Base-by-base conservation (phyloP, 1,284 basidiomycete genomes). In the Schizopora paradoxa region DNA sequence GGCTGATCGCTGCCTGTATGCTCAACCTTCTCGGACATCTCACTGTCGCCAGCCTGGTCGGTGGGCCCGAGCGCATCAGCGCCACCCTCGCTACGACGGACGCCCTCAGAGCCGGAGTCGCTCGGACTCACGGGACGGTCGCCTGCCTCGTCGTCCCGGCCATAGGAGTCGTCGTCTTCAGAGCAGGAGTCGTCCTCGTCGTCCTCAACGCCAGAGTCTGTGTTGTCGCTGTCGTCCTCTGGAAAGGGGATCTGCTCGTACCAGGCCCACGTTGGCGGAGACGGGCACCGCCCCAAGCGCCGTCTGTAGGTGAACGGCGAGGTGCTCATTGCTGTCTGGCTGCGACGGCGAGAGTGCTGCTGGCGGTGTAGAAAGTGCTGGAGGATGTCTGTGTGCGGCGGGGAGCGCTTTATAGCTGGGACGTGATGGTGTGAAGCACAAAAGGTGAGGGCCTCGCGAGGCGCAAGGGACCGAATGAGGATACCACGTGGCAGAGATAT, bases 231-330 rank as follows among this genome's bases (percentile, higher is more conserved):
- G 37, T 67, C 70, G 39, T 72, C 72, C 32, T 67, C 66, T 59
- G 74, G 72, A 61, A 70, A 78, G 45, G 80, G 79, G 60, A 87
- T 87, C 72, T 87, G 84, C 72, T 88, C 85, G 65, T 88, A 88
- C 70, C 84, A 88, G 13, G 84, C 83, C 85, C 84, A 87, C 0
- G 83, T 87, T 26, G 85, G 84, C 2, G 85, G 85, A 4, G 84
- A 86, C 19, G 85, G 79, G 37, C 85, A 85, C 48, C 85, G 76
- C 22, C 85, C 84, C 57, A 87, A 76, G 38, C 76, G 74, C 52
- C 85, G 82, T 47, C 82, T 76, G 64, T 78, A 81, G 63, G 77
- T 82, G 58, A 69, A 75, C 10, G 76, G 70, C 25, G 60, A 45
- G 54, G 59, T 47, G 37, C 45, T 47, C 49, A 51, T 51, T 36